These are phyloP conservation scores for Metschnikowia bowlesiae DNA, from an alignment of 805 yeast species.

Conservation along the genomic window DNA sequence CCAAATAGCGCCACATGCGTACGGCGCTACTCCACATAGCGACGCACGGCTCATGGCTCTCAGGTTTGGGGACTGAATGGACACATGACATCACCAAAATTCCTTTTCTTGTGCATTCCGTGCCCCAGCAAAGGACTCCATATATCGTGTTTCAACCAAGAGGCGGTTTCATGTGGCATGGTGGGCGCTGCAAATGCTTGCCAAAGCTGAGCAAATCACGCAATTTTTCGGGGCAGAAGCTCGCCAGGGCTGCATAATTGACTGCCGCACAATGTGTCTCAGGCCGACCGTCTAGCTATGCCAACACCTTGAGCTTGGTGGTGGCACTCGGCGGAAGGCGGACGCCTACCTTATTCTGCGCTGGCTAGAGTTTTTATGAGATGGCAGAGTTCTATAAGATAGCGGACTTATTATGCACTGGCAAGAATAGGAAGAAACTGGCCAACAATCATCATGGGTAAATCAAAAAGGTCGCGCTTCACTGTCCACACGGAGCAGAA, in stretches of 20 bases:
- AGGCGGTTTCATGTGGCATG: not conserved
- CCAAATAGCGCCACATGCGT: constrained; percentile 29
- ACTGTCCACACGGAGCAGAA: constrained; percentile 86
- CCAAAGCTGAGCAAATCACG: not conserved
- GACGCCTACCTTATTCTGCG: not conserved
- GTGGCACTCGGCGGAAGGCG: too few species aligned
- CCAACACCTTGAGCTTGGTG: not conserved
- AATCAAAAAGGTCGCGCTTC: constrained; percentile 75
- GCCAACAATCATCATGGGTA: constrained; percentile 80
- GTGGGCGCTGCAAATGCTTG: not conserved
- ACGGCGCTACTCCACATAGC: constrained; percentile 27
- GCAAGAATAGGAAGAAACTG: constrained; percentile 67
- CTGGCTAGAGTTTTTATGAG: too few species aligned
- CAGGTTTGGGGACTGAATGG: constrained; percentile 2
- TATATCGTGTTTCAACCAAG: not conserved
- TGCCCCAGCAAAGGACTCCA: too few species aligned
- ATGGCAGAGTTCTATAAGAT: too few species aligned
- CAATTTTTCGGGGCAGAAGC: not conserved
- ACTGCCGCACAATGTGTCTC: not conserved
- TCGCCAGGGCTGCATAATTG: not conserved
- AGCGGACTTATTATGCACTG: constrained; percentile 1
- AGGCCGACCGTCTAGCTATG: not conserved
- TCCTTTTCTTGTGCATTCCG: too few species aligned
- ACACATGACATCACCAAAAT: too few species aligned
- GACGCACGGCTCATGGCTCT: constrained; percentile 23